These are phyloP conservation scores for Scutellaria minor DNA, from an alignment of 257 asterid species.

Conservation along the genomic window DNA sequence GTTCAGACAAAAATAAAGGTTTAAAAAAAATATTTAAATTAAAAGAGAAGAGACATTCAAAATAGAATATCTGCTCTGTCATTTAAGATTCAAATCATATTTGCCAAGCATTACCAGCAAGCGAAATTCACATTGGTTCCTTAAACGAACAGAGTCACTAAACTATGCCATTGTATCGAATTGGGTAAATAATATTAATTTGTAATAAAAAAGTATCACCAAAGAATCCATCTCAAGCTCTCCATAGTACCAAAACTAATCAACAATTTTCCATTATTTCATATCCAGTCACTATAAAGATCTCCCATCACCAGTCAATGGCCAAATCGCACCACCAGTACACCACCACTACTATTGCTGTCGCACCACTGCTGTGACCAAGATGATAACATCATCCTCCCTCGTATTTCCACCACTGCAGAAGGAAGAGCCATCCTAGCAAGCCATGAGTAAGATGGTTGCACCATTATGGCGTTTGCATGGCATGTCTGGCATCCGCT, in stretches of 20 bases:
- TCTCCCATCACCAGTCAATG: not conserved
- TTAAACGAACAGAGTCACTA: too few species aligned
- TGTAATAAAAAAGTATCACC: too few species aligned
- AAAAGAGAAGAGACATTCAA: constrained; percentile 23
- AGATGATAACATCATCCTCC: not conserved
- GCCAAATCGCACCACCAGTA: constrained; percentile 1
- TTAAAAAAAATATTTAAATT: too few species aligned
- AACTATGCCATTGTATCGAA: too few species aligned
- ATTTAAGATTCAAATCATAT: not conserved
- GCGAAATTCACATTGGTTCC: too few species aligned
- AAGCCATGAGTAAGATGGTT: not conserved
- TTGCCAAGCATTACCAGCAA: too few species aligned
- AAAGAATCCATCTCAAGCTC: too few species aligned
- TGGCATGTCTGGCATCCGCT: not conserved
- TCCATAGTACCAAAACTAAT: too few species aligned
- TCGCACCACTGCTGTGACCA: not conserved
- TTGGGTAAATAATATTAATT: too few species aligned
- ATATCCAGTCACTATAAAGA: not conserved
- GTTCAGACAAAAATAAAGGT: constrained; percentile 41
- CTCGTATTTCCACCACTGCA: not conserved
- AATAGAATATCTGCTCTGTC: constrained; percentile 18
- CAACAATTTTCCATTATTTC: not conserved
- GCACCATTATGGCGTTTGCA: not conserved
- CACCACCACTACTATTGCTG: not conserved
- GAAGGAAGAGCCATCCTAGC: not conserved